These are phyloP conservation scores for Hibiscus trionum DNA, from an alignment of 345 rosid genomes.

Conservation along the genomic window DNA sequence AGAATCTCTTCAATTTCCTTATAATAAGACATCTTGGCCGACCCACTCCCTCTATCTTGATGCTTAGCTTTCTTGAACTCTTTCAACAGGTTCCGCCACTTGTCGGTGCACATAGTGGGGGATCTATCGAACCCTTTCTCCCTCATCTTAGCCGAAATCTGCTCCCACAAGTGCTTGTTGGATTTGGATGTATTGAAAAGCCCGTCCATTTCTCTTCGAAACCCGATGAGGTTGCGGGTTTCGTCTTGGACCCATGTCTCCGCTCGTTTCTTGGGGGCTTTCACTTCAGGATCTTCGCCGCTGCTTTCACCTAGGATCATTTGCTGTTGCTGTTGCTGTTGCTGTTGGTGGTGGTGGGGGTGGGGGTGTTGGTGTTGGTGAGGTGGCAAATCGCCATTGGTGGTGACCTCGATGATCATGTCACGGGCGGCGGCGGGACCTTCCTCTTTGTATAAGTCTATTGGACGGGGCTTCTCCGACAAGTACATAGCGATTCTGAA, in stretches of 20 bases:
- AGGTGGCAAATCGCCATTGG: conserved; percentile 56
- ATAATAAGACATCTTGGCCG: conserved; percentile 86
- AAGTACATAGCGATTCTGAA: conserved; percentile 45
- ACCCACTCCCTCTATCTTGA: conserved; percentile 70
- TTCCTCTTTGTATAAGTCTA: conserved; percentile 74
- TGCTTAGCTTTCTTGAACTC: conserved; percentile 92
- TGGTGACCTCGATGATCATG: conserved; percentile 76
- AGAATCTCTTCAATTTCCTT: conserved; percentile 96
- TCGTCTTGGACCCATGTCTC: conserved; percentile 99
- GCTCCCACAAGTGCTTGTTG: conserved; percentile 95
- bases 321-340: conserved; percentile 48
- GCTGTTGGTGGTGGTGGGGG: conserved; percentile 21
- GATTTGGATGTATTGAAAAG: conserved; percentile 95
- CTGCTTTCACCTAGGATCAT: conserved; percentile 81
- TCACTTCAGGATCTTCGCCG: conserved; percentile 69
- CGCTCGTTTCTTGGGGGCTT: conserved; percentile 91
- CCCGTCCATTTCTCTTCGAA: conserved; percentile 82
- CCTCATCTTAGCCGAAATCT: conserved; percentile 83
- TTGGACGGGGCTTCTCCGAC: conserved; percentile 74
- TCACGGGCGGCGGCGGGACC: conserved; percentile 36
- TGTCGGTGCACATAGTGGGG: conserved; percentile 98
- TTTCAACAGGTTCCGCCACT: conserved; percentile 96
- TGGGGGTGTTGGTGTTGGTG: conserved; percentile 17
- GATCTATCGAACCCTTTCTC: conserved; percentile 96
- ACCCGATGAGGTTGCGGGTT: conserved; percentile 66